phyloP scores from a whole-genome alignment of 257 asterid species.

The Agastache rugosa region DNA sequence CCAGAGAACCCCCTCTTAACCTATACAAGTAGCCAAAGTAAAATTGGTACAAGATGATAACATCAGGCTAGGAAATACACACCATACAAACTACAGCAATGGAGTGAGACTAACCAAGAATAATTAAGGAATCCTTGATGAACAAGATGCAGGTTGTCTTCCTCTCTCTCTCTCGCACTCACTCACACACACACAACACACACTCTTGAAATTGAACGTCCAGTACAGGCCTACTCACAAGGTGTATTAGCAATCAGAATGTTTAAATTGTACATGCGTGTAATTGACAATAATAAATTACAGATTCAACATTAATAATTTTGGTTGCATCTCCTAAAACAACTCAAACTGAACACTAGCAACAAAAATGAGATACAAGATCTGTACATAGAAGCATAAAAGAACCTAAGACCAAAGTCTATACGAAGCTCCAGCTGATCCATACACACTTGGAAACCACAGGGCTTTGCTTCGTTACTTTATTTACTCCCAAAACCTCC shows the following conservation, averaged over 20 bases:
- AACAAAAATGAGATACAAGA: conserved; percentile 26
- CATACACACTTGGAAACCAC: conserved; percentile 29
- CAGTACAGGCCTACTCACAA: conserved; percentile 5
- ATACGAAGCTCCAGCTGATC: conserved; percentile 33
- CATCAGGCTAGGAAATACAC: not conserved
- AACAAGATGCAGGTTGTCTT: not conserved
- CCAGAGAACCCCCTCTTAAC: not conserved
- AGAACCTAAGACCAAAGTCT: conserved; percentile 35
- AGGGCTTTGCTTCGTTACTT: conserved; percentile 20
- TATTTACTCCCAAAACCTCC: conserved; percentile 36
- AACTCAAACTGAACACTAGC: conserved; percentile 29
- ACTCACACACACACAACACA: not conserved
- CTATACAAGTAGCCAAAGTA: conserved; percentile 12
- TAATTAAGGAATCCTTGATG: not conserved
- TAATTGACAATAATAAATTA: conserved; percentile 1
- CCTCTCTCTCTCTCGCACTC: not conserved
- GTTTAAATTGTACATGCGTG: conserved; percentile 1
- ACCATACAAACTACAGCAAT: not conserved
- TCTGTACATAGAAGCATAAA: conserved; percentile 42
- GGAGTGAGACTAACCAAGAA: conserved; percentile 17
- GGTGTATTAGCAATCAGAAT: conserved; percentile 22
- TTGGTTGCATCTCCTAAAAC: conserved; percentile 27
- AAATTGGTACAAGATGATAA: not conserved
- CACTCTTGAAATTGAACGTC: not conserved
- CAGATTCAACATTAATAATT: conserved; percentile 24